These are phyloP conservation scores for Euptelea pleiosperma DNA, from an alignment of 164 flowering plant species.

Conservation along the genomic window DNA sequence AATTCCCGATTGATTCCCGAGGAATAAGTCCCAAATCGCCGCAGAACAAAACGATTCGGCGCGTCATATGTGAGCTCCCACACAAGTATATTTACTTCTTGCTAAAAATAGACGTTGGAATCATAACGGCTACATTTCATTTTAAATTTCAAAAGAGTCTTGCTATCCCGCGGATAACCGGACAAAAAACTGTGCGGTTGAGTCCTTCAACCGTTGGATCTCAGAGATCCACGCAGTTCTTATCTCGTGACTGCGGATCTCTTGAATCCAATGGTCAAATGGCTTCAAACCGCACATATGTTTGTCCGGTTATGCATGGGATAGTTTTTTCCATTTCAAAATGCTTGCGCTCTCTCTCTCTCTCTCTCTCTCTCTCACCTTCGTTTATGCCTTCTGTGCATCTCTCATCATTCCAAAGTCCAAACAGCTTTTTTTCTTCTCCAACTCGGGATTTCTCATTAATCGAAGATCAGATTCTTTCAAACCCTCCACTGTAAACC, in stretches of 20 bases:
- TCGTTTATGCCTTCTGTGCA: conserved; percentile 13
- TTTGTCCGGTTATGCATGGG: no score
- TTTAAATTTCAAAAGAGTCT: conserved; percentile 25
- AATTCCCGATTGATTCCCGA: not conserved
- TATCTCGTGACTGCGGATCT: no score
- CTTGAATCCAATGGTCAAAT: no score
- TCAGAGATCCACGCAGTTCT: no score
- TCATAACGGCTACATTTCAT: conserved; percentile 54
- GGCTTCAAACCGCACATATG: no score
- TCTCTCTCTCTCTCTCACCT: conserved; percentile 6
- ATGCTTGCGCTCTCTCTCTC: conserved; percentile 12
- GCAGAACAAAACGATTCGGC: not conserved
- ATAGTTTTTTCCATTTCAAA: no score
- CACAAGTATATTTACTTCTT: not conserved
- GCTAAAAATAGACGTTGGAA: conserved; percentile 34
- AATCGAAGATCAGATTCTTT: conserved; percentile 7
- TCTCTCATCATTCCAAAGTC: conserved; percentile 3
- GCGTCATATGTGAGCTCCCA: conserved; percentile 1
- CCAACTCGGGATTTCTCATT: not conserved
- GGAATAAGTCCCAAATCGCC: not conserved
- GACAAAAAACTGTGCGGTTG: no score
- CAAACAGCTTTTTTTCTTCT: conserved; percentile 8
- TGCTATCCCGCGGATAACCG: no score
- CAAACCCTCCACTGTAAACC: not conserved
- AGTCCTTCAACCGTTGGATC: no score